These are phyloP conservation scores for Kwoniella sp. DNA, from an alignment of 768 basidiomycete genomes.

Conservation along the genomic window DNA sequence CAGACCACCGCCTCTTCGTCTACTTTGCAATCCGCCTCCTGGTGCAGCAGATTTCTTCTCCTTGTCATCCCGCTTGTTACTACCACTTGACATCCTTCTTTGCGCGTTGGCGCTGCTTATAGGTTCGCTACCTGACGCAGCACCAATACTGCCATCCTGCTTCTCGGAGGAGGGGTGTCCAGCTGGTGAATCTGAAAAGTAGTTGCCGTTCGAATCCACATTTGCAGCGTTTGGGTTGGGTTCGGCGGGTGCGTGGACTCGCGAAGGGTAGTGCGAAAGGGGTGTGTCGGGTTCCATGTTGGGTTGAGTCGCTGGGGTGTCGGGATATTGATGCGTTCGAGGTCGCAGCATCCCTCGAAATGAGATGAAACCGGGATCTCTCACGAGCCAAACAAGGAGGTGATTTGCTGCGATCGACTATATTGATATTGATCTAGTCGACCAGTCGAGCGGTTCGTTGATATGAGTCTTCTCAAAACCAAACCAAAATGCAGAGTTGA, in stretches of 20 bases:
- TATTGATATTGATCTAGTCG: too few species aligned
- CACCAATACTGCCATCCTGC: background rate
- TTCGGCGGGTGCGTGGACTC: conserved; percentile 17
- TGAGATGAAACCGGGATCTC: background rate
- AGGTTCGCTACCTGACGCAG: conserved; percentile 1
- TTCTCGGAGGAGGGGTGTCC: background rate
- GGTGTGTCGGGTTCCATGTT: conserved; percentile 37
- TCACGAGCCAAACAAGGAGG: too few species aligned
- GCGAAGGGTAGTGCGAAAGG: conserved; percentile 32
- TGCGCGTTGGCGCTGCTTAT: conserved; percentile 2
- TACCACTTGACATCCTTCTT: conserved; percentile 9
- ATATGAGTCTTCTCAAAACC: too few species aligned
- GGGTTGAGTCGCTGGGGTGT: conserved; percentile 11
- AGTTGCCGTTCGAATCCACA: background rate
- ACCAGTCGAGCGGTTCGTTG: too few species aligned
- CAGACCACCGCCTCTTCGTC: conserved; percentile 19
- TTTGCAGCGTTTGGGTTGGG: background rate
- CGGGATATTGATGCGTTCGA: conserved; percentile 11
- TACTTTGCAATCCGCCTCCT: conserved; percentile 18
- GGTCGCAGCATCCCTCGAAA: conserved; percentile 24
- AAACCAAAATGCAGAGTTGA: too few species aligned
- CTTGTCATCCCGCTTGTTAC: background rate
- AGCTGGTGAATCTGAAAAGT: conserved; percentile 4
- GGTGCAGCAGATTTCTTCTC: background rate
- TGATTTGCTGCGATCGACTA: too few species aligned